Evolutionary conservation across 257 asterid species (phyloP).

Genomic region (Anisodus acutangulus): DNA sequence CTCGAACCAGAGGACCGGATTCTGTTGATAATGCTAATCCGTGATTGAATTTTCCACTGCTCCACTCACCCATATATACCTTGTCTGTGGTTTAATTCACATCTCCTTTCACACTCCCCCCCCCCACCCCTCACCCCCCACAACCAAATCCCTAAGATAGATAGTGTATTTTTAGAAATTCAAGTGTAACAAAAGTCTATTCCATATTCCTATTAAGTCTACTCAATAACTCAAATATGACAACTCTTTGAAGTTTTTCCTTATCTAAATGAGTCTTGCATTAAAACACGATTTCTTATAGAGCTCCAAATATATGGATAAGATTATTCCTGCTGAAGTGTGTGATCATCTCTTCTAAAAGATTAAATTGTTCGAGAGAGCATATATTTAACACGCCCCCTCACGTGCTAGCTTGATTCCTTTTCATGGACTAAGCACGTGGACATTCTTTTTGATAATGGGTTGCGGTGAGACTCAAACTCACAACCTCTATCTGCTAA

Average conservation of each 20-base stretch:
- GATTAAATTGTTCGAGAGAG: not conserved
- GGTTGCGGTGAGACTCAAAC: too few relatives aligned
- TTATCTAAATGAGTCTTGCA: not conserved
- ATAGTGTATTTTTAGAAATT: not conserved
- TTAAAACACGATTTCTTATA: not conserved
- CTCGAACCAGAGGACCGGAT: not conserved
- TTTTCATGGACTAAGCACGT: too few relatives aligned
- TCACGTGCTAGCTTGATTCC: too few relatives aligned
- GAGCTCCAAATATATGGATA: not conserved
- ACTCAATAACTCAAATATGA: not conserved
- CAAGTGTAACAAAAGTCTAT: slow-evolving; percentile 5
- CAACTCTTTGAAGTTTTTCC: not conserved
- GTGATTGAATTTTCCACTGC: too few relatives aligned
- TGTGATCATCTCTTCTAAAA: not conserved
- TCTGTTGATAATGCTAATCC: not conserved
- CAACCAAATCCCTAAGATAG: not conserved
- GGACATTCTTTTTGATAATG: too few relatives aligned
- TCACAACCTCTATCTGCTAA: too few relatives aligned
- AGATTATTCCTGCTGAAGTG: not conserved
- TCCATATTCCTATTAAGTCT: not conserved
- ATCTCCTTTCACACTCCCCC: not conserved
- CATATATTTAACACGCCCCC: too few relatives aligned
- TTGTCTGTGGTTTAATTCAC: not conserved
- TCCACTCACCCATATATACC: not conserved
- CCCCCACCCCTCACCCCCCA: too few relatives aligned